Evolutionary conservation across 371 early-diverging fungal genomes (phyloP).

Genomic region (Lichtheimia ramosa): DNA sequence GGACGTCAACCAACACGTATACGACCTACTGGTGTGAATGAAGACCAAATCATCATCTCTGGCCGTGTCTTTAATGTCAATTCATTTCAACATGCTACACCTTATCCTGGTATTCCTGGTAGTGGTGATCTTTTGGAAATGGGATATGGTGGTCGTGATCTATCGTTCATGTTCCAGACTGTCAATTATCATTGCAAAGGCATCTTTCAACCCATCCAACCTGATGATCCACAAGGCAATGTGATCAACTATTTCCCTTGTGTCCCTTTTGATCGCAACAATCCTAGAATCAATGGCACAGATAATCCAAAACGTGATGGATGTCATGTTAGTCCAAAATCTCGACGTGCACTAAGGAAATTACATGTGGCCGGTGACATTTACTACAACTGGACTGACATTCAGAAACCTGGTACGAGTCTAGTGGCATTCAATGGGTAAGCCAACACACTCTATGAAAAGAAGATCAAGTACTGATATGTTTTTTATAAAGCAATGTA

Average conservation of each 20-base stretch:
- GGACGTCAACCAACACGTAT: slow-evolving; percentile 56
- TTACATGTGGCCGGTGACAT: slow-evolving; percentile 59
- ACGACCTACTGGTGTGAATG: slow-evolving; percentile 46
- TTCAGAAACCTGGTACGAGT: slow-evolving; percentile 53
- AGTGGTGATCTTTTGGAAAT: slow-evolving; percentile 61
- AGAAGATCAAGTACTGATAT: not conserved
- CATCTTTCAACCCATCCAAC: slow-evolving; percentile 48
- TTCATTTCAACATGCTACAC: slow-evolving; percentile 40
- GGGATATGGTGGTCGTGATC: slow-evolving; percentile 71
- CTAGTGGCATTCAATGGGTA: slow-evolving; percentile 78
- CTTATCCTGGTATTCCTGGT: slow-evolving; percentile 34
- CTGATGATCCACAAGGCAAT: slow-evolving; percentile 49
- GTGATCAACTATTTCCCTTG: slow-evolving; percentile 78
- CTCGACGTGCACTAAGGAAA: slow-evolving; percentile 46
- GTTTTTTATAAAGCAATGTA: slow-evolving; percentile 39
- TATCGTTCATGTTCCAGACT: slow-evolving; percentile 79
- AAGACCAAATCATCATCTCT: slow-evolving; percentile 49
- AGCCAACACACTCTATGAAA: not conserved
- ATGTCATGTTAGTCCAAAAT: slow-evolving; percentile 62
- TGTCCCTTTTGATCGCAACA: slow-evolving; percentile 46
- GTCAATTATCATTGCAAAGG: slow-evolving; percentile 71
- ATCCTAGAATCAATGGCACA: slow-evolving; percentile 42
- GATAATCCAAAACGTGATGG: slow-evolving; percentile 60
- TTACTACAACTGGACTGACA: slow-evolving; percentile 78
- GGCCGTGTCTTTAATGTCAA: slow-evolving; percentile 58